Percentiles rank a stretch among this genome's conserved stretches.
Evolutionary conservation across 345 rosid genomes (phyloP).

Genomic region (Citrus hindsii): DNA sequence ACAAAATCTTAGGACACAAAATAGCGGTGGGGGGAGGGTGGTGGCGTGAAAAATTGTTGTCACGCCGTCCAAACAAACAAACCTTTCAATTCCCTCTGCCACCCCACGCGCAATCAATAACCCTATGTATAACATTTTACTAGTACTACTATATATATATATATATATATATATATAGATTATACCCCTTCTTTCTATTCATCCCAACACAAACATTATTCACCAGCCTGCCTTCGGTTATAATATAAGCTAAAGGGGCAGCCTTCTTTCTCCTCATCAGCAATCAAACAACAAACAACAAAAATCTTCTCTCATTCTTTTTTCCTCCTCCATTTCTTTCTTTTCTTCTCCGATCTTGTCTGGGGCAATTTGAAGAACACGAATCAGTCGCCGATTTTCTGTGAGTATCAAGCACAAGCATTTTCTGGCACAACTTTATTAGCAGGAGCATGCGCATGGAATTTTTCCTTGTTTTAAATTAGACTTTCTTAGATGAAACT

Average conservation of each 20-base stretch:
- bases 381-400: neutral
- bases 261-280: neutral
- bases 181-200: constrained; percentile 10
- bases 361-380: neutral
- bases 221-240: neutral
- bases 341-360: neutral
- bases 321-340: constrained; percentile 5
- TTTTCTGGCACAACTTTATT: neutral
- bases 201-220: constrained; percentile 7
- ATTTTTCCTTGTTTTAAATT: neutral
- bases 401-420: neutral
- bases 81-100: constrained; percentile 45
- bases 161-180: constrained; percentile 28
- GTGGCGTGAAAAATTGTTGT: constrained; percentile 62
- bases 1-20: constrained; percentile 51
- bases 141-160: constrained; percentile 4
- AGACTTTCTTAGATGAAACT: neutral
- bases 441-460: neutral
- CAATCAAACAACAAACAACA: neutral
- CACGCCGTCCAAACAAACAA: constrained; percentile 91
- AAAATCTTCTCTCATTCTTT: neutral
- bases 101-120: constrained; percentile 95
- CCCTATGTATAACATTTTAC: constrained; percentile 9
- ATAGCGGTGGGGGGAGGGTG: constrained; percentile 53
- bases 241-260: neutral